Evolutionary conservation across 768 basidiomycete species (phyloP), one percentile per base, ranked within the genome.

Genomic region (Scleroderma bovista): DNA sequence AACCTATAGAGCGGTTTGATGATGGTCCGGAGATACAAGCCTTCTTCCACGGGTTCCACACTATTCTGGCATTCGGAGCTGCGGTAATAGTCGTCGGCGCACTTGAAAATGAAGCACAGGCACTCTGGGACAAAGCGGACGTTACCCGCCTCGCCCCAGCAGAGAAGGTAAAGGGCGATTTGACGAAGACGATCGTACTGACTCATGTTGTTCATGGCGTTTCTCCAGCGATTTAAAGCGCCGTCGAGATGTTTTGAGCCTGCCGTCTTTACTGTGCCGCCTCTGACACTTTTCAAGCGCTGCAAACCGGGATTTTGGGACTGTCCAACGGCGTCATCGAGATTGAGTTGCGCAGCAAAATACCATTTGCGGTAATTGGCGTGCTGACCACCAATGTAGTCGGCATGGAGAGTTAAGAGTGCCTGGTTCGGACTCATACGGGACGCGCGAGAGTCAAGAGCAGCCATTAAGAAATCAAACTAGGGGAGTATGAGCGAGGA

Each of bases 331-430:
- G 95, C 95, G 61, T 99, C 96, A 72, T 99, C 96, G 50, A 99
- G 86, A 67, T 98, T 95, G 67, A 99, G 88, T 66, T 99, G 96
- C 12, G 95, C 93, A 33, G 96, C 96, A 67, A 98, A 99, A 67
- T 99, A 99, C 96, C 96, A 98, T 70, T 98, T 97, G 67, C 96
- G 88, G 69, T 98, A 98, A 74, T 98, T 98, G 58, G 96, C 96
- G 64, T 98, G 89, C 63, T 93, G 90, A 41, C 96, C 96, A 50
- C 96, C 96, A 53, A 99, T 97, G 70, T 98, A 99, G 69, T 99
- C 95, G 47, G 95, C 95, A 65, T 99, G 96, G 20, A 99, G 78
- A 33, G 96, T 98, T 54, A 96, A 78, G 41, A 99, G 80, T 2
- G 96, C 96, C 62, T 97, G 94, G 65, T 88, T 88, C 11, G 96